Percentiles rank a stretch among this genome's conserved stretches.
phyloP scores from a whole-genome alignment of 1,284 basidiomycete genomes.

The Sporisorium scitamineum region DNA sequence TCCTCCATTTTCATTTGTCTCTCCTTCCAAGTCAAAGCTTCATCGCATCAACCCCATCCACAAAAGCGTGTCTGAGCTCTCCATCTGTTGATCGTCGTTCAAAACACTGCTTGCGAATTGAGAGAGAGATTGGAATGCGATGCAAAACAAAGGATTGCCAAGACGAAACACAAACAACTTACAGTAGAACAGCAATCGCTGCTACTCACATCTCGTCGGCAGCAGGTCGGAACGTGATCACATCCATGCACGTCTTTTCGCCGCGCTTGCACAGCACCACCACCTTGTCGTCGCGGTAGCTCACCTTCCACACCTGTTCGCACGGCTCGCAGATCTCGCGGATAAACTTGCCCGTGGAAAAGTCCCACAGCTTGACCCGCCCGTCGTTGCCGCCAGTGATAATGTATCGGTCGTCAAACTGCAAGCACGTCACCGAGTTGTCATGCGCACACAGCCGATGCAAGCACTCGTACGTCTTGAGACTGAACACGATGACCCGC shows the following conservation, averaged over 20 bases:
- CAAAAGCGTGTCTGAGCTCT: background rate
- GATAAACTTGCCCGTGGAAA: slow-evolving; percentile 62
- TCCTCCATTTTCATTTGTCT: background rate
- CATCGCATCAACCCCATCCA: background rate
- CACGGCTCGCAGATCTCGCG: slow-evolving; percentile 64
- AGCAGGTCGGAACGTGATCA: slow-evolving; percentile 71
- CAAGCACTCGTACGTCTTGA: slow-evolving; percentile 74
- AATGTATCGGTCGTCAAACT: slow-evolving; percentile 77
- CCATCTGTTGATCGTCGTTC: background rate
- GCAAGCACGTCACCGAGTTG: slow-evolving; percentile 88
- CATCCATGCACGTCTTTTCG: slow-evolving; percentile 89
- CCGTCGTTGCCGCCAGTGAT: slow-evolving; percentile 86
- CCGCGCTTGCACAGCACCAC: slow-evolving; percentile 85
- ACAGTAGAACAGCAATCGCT: background rate
- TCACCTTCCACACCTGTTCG: slow-evolving; percentile 89
- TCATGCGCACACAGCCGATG: slow-evolving; percentile 76
- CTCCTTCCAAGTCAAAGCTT: background rate
- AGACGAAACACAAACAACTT: background rate
- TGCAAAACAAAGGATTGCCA: background rate
- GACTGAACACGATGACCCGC: slow-evolving; percentile 87
- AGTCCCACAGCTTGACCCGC: slow-evolving; percentile 83
- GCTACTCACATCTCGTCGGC: slow-evolving; percentile 42
- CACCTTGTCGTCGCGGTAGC: slow-evolving; percentile 80
- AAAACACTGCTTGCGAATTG: background rate
- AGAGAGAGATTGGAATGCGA: background rate